Percentiles rank a stretch among this genome's conserved stretches.
phyloP scores from a whole-genome alignment of 2,329 filamentous ascomycete genomes.

The Helotiales sp. region DNA sequence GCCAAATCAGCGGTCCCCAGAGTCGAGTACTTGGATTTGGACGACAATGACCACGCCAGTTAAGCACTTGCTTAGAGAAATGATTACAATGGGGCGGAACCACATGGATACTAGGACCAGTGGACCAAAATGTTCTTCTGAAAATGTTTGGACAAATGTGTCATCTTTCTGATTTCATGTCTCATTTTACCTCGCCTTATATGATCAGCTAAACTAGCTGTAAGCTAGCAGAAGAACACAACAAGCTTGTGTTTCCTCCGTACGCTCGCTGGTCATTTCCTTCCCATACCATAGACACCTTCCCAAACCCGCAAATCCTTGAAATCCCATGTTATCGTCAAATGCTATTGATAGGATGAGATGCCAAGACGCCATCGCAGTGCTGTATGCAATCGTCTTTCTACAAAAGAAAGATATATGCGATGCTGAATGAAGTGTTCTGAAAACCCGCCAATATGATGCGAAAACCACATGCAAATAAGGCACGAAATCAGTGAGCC shows the following conservation, averaged over 20 bases:
- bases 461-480: slow-evolving; percentile 26
- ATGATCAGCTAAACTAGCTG: background rate
- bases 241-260: background rate
- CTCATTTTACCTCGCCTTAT: background rate
- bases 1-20: too few relatives aligned
- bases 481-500: slow-evolving; percentile 28
- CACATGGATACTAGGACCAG: background rate
- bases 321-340: background rate
- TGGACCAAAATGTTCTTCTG: background rate
- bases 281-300: background rate
- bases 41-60: too few relatives aligned
- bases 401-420: slow-evolving; percentile 5
- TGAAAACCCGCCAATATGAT: slow-evolving; percentile 16
- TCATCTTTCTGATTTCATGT: background rate
- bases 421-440: slow-evolving; percentile 2
- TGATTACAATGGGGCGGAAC: background rate
- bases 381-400: slow-evolving; percentile 13
- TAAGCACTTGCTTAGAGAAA: background rate
- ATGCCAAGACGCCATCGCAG: slow-evolving; percentile 20
- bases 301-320: background rate
- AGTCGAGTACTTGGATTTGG: too few relatives aligned
- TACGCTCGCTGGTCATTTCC: background rate
- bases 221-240: background rate
- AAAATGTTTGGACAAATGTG: background rate
- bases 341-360: background rate